Evolutionary conservation across 78 protist genomes (phyloP).

Genomic region (Chrysochromulina parva): DNA sequence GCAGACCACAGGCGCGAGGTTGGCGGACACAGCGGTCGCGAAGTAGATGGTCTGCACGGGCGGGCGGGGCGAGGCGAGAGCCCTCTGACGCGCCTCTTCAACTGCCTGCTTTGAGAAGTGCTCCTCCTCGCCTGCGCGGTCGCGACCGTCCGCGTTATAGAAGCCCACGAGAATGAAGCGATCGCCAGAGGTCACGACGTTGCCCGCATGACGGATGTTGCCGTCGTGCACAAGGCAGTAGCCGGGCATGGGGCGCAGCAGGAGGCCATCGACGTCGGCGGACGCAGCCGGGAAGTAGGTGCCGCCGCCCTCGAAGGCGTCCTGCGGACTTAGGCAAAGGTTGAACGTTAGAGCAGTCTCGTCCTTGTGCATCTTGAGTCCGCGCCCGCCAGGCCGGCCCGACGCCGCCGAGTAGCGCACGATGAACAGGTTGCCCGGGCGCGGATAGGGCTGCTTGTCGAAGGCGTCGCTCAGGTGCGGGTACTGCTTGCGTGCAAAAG

Average conservation of each 20-base stretch:
- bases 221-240: background rate
- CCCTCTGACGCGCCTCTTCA: background rate
- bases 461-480: background rate
- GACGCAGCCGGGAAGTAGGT: background rate
- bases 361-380: background rate
- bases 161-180: constrained; percentile 13
- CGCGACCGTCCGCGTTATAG: constrained; percentile 9
- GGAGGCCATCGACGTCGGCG: background rate
- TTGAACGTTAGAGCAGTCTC: constrained; percentile 14
- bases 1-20: background rate
- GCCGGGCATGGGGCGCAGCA: background rate
- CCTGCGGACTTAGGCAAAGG: background rate
- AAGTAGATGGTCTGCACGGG: constrained; percentile 10
- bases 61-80: background rate
- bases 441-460: background rate
- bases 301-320: background rate
- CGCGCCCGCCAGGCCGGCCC: background rate
- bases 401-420: constrained; percentile 2
- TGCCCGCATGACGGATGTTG: background rate
- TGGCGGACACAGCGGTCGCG: background rate
- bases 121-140: background rate
- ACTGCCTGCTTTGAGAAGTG: background rate
- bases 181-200: background rate
- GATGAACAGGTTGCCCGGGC: constrained; percentile 6
- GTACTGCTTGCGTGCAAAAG: background rate